Evolutionary conservation across 1,139 yeast species (phyloP), one percentile per base, ranked within the genome.

Genomic region (Waltiozyma sp.): DNA sequence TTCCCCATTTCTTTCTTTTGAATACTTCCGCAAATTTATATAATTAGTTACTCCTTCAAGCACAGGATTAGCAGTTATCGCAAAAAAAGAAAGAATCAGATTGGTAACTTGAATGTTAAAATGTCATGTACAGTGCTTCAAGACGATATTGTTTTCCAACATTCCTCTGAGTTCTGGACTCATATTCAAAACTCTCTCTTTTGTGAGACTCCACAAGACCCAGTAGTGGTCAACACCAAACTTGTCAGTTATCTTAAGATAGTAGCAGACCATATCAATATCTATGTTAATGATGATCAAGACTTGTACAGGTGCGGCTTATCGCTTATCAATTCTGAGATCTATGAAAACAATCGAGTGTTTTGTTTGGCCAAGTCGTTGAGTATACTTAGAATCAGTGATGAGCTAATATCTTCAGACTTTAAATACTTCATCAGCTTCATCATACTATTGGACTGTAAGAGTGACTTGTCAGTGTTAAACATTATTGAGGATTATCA

Each of bases 401-500:
- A 19, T 35, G 68, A 64, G 42, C 46, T 64, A 1, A 55, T 67
- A 11, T 66, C 65, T 15, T 59, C 62, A 40, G 66, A 66, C 43
- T 57, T 62, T 53, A 63, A 66, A 40, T 63, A 73, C 38, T 57
- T 68, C 10, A 65, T 75, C 15, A 75, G 79, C 10, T 75, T 74
- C 50, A 62, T 77, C 5, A 52, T 78, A 24, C 57, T 73, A 33
- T 61, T 71, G 41, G 76, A 74, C 46, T 73, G 74, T 33, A 66
- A 69, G 41, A 51, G 60, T 28, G 66, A 74, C 47, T 53, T 64
- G 21, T 53, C 64, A 10, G 63, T 76, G 0, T 53, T 75, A 38
- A 69, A 66, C 43, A 60, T 68, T 45, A 58, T 78, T 52, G 64
- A 72, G 41, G 72, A 75, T 38, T 76, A 66, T 48, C 69, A 70